Base-by-base conservation (phyloP, 768 basidiomycete species). In the Asterophora lycoperdoides region DNA sequence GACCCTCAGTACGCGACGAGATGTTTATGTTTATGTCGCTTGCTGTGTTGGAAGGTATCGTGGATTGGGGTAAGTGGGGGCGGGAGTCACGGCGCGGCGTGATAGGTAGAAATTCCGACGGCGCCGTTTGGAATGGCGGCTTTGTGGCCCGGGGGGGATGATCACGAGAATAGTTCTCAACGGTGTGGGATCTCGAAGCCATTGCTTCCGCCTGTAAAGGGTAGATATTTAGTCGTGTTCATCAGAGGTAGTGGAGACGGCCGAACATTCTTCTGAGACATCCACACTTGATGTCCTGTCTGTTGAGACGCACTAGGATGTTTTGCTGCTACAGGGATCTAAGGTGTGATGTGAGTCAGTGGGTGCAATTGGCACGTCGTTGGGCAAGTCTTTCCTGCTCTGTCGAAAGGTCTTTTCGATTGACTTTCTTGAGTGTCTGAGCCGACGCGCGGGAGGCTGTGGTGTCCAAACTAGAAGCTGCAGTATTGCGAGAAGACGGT, bases 381-480 rank as follows among this genome's bases (percentile, higher is more conserved):
- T n/a, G 26, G 29, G 39, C 2, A 69, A 56, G 76, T 69, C 75
- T 76, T 58, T 79, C 74, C 61, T 70, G 62, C 61, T 74, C 73
- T 55, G 69, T 65, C 5, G 18, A 41, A 33, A 41, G 62, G 60
- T 74, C 73, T 56, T 68, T 66, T 5, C 18, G 45, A 34, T 46
- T 41, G 23, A 33, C 23, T 18, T 15, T 11, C 37, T 37, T 42
- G 19, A 23, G 33, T 4, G 41, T 29, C 14, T 40, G 18, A 33
- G 14, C 33, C 35, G 28, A 41, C 13, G 20, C 14, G 1, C 28
- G 26, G n/a, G 32, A 17, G 20, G 45, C 18, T 10, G 23, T 18
- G 35, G 29, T n/a, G 44, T 26, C 33, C 15, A 35, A 41, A 17
- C 32, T 5, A 41, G 42, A 18, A 34, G 17, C 18, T 20, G 37